A percentile compares a stretch with the other conserved stretches of the same genome.
Conservation (phyloP, 257 asterid genomes). For the Plectranthus barbatus region DNA sequence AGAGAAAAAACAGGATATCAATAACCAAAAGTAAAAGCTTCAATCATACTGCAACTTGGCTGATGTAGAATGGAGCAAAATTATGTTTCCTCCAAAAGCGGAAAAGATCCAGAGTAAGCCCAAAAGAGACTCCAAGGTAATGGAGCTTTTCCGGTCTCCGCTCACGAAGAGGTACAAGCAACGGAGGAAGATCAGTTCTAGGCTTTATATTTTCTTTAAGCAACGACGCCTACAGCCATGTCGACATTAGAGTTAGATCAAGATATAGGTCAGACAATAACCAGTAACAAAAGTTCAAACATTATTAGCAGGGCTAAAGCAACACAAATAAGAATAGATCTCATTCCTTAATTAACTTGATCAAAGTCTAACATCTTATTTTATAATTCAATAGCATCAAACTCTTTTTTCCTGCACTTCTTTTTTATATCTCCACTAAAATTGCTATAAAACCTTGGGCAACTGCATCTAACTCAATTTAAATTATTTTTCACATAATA, state of each 20-base stretch:
- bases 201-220: conserved; percentile 79
- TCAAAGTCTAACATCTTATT: too few relatives aligned
- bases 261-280: background rate
- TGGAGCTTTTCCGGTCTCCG: conserved; percentile 86
- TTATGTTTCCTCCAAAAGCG: conserved; percentile 91
- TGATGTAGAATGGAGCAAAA: conserved; percentile 84
- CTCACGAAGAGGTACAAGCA: conserved; percentile 79
- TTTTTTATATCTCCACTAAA: too few relatives aligned
- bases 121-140: conserved; percentile 89
- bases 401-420: too few relatives aligned
- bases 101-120: conserved; percentile 82
- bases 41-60: conserved; percentile 57
- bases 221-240: conserved; percentile 61
- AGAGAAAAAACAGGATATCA: background rate
- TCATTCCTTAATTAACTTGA: too few relatives aligned
- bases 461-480: too few relatives aligned
- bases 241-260: background rate
- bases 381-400: too few relatives aligned
- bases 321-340: too few relatives aligned
- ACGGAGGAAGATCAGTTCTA: conserved; percentile 71
- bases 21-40: background rate
- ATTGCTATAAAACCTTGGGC: too few relatives aligned
- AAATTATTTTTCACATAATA: too few relatives aligned
- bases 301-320: background rate
- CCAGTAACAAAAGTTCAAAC: background rate